A percentile compares a stretch with the other conserved stretches of the same genome.
Conservation (phyloP, 2,329 filamentous ascomycete species). For the Diaporthe batatas region DNA sequence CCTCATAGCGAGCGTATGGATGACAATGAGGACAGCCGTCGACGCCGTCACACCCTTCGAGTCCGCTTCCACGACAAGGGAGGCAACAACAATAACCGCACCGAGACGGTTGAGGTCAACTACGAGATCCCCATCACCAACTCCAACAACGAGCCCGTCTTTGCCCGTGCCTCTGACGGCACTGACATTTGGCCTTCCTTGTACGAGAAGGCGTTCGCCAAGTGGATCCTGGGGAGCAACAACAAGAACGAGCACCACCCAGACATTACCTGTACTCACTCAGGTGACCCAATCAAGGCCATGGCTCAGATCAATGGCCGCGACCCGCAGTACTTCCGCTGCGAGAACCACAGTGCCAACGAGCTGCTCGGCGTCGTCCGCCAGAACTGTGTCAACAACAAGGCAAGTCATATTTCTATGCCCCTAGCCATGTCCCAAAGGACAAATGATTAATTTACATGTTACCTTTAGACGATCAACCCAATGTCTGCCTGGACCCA, state of each 20-base stretch:
- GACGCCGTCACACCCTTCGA: conserved; percentile 49
- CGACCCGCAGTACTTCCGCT: conserved; percentile 35
- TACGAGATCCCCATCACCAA: conserved; percentile 60
- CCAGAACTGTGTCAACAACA: conserved; percentile 54
- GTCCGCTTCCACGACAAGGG: conserved; percentile 58
- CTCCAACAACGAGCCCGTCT: conserved; percentile 57
- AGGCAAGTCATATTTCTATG: neutral
- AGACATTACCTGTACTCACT: conserved; percentile 57
- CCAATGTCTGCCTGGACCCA: conserved; percentile 58
- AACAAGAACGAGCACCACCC: conserved; percentile 50
- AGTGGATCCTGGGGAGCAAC: conserved; percentile 54
- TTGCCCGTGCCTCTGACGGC: conserved; percentile 57
- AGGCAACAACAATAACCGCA: conserved; percentile 51
- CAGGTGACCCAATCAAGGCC: conserved; percentile 59
- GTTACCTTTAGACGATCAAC: conserved; percentile 55
- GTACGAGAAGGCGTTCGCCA: conserved; percentile 63
- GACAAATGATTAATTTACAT: neutral
- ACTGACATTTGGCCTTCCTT: conserved; percentile 59
- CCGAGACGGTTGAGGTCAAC: conserved; percentile 55
- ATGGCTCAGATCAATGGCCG: conserved; percentile 57
- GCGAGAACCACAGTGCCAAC: conserved; percentile 32
- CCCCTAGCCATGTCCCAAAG: neutral
- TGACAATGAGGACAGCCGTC: conserved; percentile 35
- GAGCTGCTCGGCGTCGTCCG: conserved; percentile 57
- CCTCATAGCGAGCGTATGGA: conserved; percentile 44